Evolutionary conservation across 1,139 yeast species (phyloP).

Genomic region (Taphrina wiesneri): DNA sequence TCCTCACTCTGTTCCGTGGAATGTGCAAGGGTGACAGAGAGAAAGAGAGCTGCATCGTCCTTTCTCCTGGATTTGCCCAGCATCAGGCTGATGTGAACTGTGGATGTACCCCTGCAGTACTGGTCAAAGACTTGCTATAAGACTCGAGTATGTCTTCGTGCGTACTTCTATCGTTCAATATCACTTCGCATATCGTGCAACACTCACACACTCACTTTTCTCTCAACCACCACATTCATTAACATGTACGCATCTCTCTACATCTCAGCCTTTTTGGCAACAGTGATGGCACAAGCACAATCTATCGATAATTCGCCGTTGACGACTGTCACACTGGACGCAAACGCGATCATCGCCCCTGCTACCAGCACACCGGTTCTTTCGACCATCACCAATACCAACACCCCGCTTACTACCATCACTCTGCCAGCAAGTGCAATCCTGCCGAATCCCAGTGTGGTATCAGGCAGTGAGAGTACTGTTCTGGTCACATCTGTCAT

Average conservation of each 20-base stretch:
- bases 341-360: slow-evolving; percentile 13
- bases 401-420: slow-evolving; percentile 17
- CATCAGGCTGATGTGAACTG: slow-evolving; percentile 5
- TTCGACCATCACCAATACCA: slow-evolving; percentile 14
- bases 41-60: slow-evolving; percentile 4
- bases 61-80: slow-evolving; percentile 9
- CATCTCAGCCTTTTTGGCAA: slow-evolving; percentile 16
- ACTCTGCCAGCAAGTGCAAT: slow-evolving; percentile 2
- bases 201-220: slow-evolving; percentile 8
- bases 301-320: background rate
- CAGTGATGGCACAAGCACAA: slow-evolving; percentile 14
- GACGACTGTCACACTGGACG: slow-evolving; percentile 21
- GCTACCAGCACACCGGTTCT: slow-evolving; percentile 7
- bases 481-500: slow-evolving; percentile 4
- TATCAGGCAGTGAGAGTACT: slow-evolving; percentile 5
- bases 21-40: slow-evolving; percentile 17
- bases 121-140: background rate
- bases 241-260: slow-evolving; percentile 24
- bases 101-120: background rate
- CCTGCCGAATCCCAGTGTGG: background rate
- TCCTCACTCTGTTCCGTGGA: slow-evolving; percentile 2
- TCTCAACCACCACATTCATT: slow-evolving; percentile 1
- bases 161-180: background rate
- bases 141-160: background rate
- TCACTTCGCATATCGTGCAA: background rate